Percentiles rank a stretch among this genome's conserved stretches.
Evolutionary conservation across 202 grass and related monocot species (phyloP).

Genomic region (Alloteropsis angusta): DNA sequence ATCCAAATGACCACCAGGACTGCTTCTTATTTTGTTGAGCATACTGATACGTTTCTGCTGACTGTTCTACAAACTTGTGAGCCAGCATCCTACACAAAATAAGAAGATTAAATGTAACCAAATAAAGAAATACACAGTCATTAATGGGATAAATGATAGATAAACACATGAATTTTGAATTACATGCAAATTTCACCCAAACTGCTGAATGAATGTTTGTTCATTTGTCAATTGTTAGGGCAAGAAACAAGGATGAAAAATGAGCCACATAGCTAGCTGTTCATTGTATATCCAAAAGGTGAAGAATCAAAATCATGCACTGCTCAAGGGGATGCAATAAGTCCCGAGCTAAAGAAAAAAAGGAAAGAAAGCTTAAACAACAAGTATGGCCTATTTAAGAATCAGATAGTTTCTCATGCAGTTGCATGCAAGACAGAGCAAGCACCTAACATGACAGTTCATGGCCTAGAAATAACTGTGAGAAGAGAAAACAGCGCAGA

Average conservation of each 20-base stretch:
- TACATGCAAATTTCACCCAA: neutral
- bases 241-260: neutral
- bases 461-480: neutral
- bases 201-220: neutral
- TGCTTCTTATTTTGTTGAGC: slow-evolving; percentile 58
- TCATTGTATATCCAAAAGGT: slow-evolving; percentile 5
- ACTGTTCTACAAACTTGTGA: slow-evolving; percentile 89
- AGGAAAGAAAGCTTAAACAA: neutral
- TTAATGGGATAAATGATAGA: neutral
- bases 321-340: neutral
- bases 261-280: neutral
- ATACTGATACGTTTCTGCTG: slow-evolving; percentile 51
- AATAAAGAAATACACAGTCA: slow-evolving; percentile 9
- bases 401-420: neutral
- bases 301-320: neutral
- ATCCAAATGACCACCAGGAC: slow-evolving; percentile 97
- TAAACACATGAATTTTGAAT: slow-evolving; percentile 1
- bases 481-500: slow-evolving; percentile 2
- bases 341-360: neutral
- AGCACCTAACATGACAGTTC: neutral
- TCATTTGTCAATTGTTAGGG: neutral
- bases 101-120: slow-evolving; percentile 19
- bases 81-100: slow-evolving; percentile 78
- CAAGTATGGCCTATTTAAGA: neutral
- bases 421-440: slow-evolving; percentile 2